Evolutionary conservation across 164 flowering plant species (phyloP), one percentile per base, ranked within the genome.

Genomic region (Annona cherimola): DNA sequence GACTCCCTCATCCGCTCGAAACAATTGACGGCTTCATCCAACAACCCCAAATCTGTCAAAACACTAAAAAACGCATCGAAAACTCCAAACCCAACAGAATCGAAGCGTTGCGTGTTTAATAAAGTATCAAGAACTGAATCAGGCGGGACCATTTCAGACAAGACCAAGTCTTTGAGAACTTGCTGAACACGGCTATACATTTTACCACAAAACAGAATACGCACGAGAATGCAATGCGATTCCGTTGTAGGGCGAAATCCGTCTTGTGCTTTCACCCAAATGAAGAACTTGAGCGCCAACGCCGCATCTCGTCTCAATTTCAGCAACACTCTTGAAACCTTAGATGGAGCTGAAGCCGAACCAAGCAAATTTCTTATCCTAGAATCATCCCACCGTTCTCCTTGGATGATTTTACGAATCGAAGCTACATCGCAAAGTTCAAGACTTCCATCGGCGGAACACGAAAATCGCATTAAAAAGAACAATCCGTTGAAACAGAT

Each of bases 51-150:
- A 59, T 91, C 96, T 35, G 82, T 77, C 74, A 89, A 79, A 39
- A 82, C 89, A 70, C 91, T 78, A 75, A 93, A 93, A 50, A 93
- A 77, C 19, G 86, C 83, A 76, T 93, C 93, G 73, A 93, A 93
- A 7, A 89, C 96, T 6, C 92, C 93, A 79, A 73, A 89, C 39
- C 90, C 88, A 2, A 76, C 73, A 20, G 73, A 50, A 73, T 86
- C 81, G 45, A 86, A 78, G 69, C 86, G 78, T 81, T 40, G 63
- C 1, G 90, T 88, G 40, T 78, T 75, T 91, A 91, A 88, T 81
- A 93, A 74, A 5, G 79, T 69, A 76, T 91, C 90, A 70, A 93
- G 83, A 40, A 83, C 74, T n/a, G 69, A 73, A 67, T 75, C 80
- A 0, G 86, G 83, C 62, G 78, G 63, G 11, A 39, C 74, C 69